Evolutionary conservation across 768 basidiomycete species (phyloP).

Genomic region (Mycena metata): DNA sequence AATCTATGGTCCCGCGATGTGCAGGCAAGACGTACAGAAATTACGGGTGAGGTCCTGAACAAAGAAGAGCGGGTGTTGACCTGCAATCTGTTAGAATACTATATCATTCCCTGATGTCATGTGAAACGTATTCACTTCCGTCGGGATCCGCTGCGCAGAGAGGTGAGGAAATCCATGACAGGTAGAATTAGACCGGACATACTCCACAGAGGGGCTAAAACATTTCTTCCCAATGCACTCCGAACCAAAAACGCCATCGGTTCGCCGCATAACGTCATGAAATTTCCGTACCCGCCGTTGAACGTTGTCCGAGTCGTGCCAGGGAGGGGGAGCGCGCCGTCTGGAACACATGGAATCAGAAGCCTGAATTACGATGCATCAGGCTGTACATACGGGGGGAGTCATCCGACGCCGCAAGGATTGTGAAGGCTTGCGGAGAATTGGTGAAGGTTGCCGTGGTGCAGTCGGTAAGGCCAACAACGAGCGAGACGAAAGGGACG

Average conservation of each 20-base stretch:
- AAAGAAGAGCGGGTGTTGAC: conserved; percentile 10
- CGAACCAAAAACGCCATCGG: conserved; percentile 13
- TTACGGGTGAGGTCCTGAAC: conserved; percentile 13
- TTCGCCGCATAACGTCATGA: conserved; percentile 1
- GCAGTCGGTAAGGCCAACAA: conserved; percentile 9
- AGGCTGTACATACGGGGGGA: conserved; percentile 5
- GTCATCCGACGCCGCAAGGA: neutral
- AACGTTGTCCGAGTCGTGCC: too few species aligned
- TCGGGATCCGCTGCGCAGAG: neutral
- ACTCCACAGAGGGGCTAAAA: too few species aligned
- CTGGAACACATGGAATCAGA: too few species aligned
- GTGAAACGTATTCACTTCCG: too few species aligned
- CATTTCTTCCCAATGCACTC: too few species aligned
- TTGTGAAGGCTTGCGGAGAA: neutral
- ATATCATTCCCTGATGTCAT: neutral
- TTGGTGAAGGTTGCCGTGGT: conserved; percentile 3
- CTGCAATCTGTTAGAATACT: conserved; percentile 5
- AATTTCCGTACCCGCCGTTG: conserved; percentile 7
- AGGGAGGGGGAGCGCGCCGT: conserved; percentile 12
- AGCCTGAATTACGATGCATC: too few species aligned
- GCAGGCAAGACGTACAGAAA: conserved; percentile 6
- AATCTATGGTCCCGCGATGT: conserved; percentile 3
- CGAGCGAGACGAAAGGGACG: conserved; percentile 6
- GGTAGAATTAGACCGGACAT: neutral
- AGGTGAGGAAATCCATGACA: conserved; percentile 1